Evolutionary conservation across 768 basidiomycete species (phyloP).

Genomic region (Lyophyllum shimeji): DNA sequence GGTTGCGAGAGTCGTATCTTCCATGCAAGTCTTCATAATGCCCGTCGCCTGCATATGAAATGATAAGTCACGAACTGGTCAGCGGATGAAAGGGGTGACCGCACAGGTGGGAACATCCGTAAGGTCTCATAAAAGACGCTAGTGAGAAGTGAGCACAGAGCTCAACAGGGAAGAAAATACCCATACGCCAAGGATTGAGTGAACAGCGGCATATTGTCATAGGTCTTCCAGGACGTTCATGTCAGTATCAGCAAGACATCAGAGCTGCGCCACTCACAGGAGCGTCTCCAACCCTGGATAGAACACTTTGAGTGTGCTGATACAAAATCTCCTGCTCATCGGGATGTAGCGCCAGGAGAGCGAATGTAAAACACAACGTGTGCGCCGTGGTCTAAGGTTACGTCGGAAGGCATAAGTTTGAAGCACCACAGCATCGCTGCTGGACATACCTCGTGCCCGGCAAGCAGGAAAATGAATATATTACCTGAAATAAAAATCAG

Average conservation of each 20-base stretch:
- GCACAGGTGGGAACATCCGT: conserved; percentile 47
- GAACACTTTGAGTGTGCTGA: conserved; percentile 31
- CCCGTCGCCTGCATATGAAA: conserved; percentile 27
- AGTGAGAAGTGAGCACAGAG: not conserved
- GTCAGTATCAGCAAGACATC: not conserved
- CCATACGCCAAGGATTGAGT: conserved; percentile 38
- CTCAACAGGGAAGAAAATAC: not conserved
- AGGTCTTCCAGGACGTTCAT: conserved; percentile 25
- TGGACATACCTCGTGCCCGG: conserved; percentile 53
- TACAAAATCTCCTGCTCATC: conserved; percentile 44
- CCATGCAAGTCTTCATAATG: conserved; percentile 44
- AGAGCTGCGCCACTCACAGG: conserved; percentile 24
- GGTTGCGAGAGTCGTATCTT: conserved; percentile 41
- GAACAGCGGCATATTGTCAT: conserved; percentile 39
- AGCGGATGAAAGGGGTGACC: conserved; percentile 5
- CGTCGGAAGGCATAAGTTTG: not conserved
- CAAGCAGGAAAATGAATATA: conserved; percentile 51
- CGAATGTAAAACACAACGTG: conserved; percentile 38
- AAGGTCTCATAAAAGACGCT: conserved; percentile 53
- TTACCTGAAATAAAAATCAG: conserved; percentile 29
- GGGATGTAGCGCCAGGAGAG: conserved; percentile 39
- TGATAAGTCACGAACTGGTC: not conserved
- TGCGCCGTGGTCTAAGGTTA: conserved; percentile 35
- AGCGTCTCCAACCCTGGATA: conserved; percentile 25
- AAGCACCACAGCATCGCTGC: not conserved